phyloP scores from a whole-genome alignment of 305 asterid genomes.

The Solanum hybrid region DNA sequence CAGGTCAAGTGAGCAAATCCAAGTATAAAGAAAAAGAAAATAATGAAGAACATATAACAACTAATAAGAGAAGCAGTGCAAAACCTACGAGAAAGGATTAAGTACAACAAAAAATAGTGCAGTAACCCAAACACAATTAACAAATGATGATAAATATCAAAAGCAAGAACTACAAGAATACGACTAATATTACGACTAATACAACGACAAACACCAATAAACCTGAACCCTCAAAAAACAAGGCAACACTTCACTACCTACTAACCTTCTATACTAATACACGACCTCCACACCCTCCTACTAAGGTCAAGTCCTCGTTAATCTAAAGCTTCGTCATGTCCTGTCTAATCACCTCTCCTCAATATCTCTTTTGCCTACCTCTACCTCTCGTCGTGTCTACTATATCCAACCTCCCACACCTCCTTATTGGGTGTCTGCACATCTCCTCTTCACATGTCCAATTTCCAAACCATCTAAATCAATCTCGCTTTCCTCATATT shows the following conservation, averaged over 20 bases:
- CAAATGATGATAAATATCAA: not conserved
- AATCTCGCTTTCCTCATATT: not conserved
- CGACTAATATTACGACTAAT: no score
- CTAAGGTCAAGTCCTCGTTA: not conserved
- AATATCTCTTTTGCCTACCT: not conserved
- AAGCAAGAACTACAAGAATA: not conserved
- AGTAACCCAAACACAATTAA: not conserved
- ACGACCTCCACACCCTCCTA: not conserved
- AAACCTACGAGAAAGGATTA: not conserved
- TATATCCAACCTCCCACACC: not conserved
- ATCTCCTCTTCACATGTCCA: not conserved
- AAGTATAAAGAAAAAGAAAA: not conserved
- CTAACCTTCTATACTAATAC: not conserved
- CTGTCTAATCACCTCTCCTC: not conserved
- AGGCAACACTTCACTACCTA: not conserved
- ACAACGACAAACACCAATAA: not conserved
- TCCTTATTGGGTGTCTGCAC: not conserved
- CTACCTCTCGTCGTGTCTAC: not conserved
- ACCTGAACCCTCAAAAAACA: not conserved
- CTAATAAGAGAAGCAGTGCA: not conserved
- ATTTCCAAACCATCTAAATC: not conserved
- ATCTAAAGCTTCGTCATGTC: not conserved
- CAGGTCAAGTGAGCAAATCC: not conserved
- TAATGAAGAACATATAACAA: not conserved
- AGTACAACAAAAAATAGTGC: not conserved